Percentiles rank a stretch among this genome's conserved stretches.
Evolutionary conservation across 352 stramenopile species (phyloP).

Genomic region (Globisporangium mamillatum): DNA sequence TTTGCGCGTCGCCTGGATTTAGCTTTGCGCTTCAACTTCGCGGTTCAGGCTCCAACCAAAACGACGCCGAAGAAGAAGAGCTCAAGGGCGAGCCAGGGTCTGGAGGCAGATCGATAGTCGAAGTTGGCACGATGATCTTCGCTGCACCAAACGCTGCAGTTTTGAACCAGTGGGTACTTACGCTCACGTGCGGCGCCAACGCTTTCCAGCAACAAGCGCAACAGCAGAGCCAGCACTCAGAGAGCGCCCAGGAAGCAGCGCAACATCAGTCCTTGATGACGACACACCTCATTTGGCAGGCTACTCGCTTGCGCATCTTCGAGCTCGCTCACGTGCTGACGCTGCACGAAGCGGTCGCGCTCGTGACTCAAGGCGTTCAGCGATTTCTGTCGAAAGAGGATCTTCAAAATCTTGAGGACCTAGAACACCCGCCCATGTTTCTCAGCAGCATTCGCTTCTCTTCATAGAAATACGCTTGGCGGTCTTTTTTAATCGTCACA

Average conservation of each 20-base stretch:
- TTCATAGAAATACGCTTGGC: neutral
- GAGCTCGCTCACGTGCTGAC: conserved; percentile 24
- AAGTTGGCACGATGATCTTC: neutral
- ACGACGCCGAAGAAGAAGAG: neutral
- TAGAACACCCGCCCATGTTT: neutral
- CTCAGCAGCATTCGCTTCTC: neutral
- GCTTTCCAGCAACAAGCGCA: conserved; percentile 32
- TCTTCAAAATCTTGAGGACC: neutral
- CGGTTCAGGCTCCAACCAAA: neutral
- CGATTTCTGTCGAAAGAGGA: neutral
- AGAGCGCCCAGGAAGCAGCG: neutral
- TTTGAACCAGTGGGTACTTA: conserved; percentile 34
- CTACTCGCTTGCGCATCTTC: conserved; percentile 40
- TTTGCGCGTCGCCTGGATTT: neutral
- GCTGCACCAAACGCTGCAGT: conserved; percentile 1
- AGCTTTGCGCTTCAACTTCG: conserved; percentile 6
- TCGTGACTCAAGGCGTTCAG: conserved; percentile 14
- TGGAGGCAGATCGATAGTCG: too few relatives aligned
- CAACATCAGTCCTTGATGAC: neutral
- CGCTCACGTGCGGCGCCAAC: conserved; percentile 34
- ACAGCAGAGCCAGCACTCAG: neutral
- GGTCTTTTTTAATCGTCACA: too few relatives aligned
- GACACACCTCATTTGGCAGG: conserved; percentile 40
- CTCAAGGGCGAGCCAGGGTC: neutral
- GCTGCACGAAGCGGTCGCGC: conserved; percentile 19